Evolutionary conservation across 441 rosid genomes (phyloP).

Genomic region (Bocquillonia castaneifolia): DNA sequence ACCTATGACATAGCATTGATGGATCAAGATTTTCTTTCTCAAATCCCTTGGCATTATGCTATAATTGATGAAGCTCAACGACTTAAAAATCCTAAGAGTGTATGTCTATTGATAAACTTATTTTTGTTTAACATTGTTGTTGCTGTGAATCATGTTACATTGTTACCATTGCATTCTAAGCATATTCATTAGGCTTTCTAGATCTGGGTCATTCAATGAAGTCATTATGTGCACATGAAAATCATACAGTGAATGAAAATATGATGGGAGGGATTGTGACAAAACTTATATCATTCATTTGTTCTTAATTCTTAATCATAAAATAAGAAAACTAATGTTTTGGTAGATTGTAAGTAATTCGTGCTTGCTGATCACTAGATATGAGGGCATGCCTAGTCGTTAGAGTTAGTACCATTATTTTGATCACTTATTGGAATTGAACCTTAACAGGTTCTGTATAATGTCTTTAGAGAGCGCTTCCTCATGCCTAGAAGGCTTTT

Average conservation of each 20-base stretch:
- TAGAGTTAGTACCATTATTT: neutral
- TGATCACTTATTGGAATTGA: neutral
- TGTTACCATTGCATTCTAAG: conserved; percentile 1
- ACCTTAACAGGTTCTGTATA: conserved; percentile 64
- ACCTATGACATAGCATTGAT: conserved; percentile 70
- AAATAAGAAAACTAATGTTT: too few species aligned
- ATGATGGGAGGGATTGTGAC: neutral
- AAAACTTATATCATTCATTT: neutral
- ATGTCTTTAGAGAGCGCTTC: conserved; percentile 53
- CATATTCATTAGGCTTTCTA: neutral
- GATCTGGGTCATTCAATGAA: neutral
- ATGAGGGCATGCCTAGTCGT: neutral
- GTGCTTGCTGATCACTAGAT: neutral
- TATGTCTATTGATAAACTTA: conserved; percentile 35
- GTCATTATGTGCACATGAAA: neutral
- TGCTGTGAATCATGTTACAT: neutral
- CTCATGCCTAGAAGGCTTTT: conserved; percentile 79
- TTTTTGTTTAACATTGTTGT: neutral
- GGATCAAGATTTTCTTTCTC: conserved; percentile 83
- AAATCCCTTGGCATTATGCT: conserved; percentile 73
- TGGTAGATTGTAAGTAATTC: neutral
- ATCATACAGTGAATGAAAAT: neutral
- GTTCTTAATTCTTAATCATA: too few species aligned
- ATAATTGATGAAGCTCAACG: conserved; percentile 90
- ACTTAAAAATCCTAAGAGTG: conserved; percentile 86